A percentile compares a stretch with the other conserved stretches of the same genome.
Conservation (phyloP, 805 yeast species). For the Kregervanrija pseudodelftensis region DNA sequence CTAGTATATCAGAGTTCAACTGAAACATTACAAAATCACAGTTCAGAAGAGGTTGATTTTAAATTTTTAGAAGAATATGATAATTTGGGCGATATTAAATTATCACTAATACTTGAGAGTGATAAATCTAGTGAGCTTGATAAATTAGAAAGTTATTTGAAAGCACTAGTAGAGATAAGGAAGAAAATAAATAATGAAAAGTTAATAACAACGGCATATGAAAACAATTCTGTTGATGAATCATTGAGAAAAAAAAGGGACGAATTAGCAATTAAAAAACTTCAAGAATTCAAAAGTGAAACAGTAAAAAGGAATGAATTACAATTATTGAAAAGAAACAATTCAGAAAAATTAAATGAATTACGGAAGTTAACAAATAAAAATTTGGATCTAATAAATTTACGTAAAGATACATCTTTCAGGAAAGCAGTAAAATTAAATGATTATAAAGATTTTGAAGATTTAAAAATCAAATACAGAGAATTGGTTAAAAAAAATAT, state of each 20-base stretch:
- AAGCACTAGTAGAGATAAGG: conserved; percentile 2
- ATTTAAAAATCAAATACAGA: conserved; percentile 10
- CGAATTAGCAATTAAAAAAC: conserved; percentile 1
- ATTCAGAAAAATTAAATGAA: background rate
- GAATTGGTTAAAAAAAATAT: conserved; percentile 16
- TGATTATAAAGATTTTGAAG: conserved; percentile 10
- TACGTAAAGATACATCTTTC: conserved; percentile 3
- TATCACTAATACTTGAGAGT: no score
- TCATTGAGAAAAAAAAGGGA: conserved; percentile 1
- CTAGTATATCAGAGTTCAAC: background rate
- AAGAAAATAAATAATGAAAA: conserved; percentile 2
- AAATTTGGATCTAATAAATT: conserved; percentile 6
- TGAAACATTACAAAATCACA: background rate
- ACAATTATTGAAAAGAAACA: background rate
- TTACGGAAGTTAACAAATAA: background rate
- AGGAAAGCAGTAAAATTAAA: conserved; percentile 5
- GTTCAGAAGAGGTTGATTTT: background rate
- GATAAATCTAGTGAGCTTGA: background rate
- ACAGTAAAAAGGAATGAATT: conserved; percentile 1
- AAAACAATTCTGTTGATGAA: background rate
- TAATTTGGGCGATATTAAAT: no score
- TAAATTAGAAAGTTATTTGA: background rate
- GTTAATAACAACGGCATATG: background rate
- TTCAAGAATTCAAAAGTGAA: conserved; percentile 6
- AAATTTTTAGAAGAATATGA: background rate